These are phyloP conservation scores for Trichoderma gamsii DNA, from an alignment of 495 filamentous ascomycete genomes.

Conservation along the genomic window DNA sequence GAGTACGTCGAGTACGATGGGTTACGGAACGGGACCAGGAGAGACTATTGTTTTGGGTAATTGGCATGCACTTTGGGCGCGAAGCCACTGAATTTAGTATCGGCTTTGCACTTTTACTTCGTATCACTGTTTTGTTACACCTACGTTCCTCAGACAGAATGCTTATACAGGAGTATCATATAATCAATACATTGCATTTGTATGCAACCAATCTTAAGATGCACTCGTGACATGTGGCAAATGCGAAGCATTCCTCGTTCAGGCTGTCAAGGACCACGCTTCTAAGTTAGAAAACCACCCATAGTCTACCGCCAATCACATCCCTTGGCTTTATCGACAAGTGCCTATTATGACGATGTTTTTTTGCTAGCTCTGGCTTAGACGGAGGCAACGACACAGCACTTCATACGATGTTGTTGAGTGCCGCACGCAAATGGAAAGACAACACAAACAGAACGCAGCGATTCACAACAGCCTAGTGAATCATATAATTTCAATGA, in stretches of 20 bases:
- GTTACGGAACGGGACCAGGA: slow-evolving; percentile 1
- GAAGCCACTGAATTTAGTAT: slow-evolving; percentile 6
- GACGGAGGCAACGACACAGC: no score
- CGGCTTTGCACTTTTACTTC: not conserved
- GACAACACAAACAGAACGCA: no score
- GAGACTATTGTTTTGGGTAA: slow-evolving; percentile 9
- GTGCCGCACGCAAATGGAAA: no score
- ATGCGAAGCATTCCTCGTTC: not conserved
- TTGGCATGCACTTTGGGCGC: slow-evolving; percentile 11
- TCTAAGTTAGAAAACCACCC: no score
- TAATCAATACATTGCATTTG: not conserved
- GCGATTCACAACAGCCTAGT: no score
- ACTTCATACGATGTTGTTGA: no score
- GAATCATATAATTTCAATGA: no score
- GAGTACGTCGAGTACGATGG: slow-evolving; percentile 14
- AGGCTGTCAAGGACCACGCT: no score
- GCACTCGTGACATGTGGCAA: not conserved
- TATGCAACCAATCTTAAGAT: not conserved
- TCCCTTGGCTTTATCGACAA: not conserved
- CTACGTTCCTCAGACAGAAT: not conserved
- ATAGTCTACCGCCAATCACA: not conserved
- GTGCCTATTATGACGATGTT: not conserved
- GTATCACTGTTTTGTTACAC: not conserved
- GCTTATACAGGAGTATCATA: slow-evolving; percentile 7
- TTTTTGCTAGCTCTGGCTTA: not conserved